Conservation (phyloP, 1,284 basidiomycete genomes). For the Heterobasidion parviporum region DNA sequence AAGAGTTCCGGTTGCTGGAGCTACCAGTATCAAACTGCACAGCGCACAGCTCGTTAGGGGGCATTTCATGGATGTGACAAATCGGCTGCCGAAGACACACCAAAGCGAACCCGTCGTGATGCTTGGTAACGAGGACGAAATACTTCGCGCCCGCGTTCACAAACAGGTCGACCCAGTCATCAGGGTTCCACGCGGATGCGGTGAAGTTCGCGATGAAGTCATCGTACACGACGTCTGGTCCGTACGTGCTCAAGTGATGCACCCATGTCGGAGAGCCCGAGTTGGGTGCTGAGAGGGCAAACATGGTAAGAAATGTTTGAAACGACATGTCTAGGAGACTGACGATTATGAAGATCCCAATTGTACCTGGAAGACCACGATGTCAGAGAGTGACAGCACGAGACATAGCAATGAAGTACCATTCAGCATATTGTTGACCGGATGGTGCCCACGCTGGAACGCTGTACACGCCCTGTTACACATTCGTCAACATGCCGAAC, state of each 20-base stretch:
- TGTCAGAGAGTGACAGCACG: neutral
- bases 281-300: constrained; percentile 15
- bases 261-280: constrained; percentile 32
- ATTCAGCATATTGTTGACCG: constrained; percentile 40
- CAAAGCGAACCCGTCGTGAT: constrained; percentile 41
- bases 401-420: constrained; percentile 36
- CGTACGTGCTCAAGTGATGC: constrained; percentile 43
- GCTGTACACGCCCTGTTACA: constrained; percentile 32
- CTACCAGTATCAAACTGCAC: constrained; percentile 39
- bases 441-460: constrained; percentile 37
- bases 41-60: neutral
- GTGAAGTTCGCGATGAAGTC: constrained; percentile 50
- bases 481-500: neutral
- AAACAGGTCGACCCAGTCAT: constrained; percentile 46
- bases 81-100: constrained; percentile 1
- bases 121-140: constrained; percentile 53
- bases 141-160: constrained; percentile 52
- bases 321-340: neutral
- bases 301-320: neutral
- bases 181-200: constrained; percentile 42
- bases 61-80: neutral
- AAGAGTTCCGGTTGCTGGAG: constrained; percentile 39
- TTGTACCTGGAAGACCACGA: constrained; percentile 15
- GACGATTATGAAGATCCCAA: constrained; percentile 30
- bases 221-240: constrained; percentile 42